These are phyloP conservation scores for Coffea humblotiana DNA, from an alignment of 305 asterid species.

Conservation along the genomic window DNA sequence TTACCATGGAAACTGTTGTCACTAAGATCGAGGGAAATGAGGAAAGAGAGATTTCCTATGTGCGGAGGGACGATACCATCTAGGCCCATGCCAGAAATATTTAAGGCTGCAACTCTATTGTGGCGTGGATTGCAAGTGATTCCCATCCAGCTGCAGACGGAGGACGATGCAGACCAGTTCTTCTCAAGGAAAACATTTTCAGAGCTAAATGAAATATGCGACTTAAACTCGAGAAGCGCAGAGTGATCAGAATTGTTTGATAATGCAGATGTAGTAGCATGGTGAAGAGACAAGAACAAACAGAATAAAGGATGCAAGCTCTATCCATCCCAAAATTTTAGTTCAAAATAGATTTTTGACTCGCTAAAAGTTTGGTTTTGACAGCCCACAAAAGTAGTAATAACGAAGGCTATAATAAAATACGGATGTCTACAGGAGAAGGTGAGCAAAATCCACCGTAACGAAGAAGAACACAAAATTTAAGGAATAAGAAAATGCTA, in stretches of 20 bases:
- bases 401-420: too few species aligned
- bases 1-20: conserved; percentile 19
- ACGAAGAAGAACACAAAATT: too few species aligned
- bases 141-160: conserved; percentile 24
- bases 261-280: not conserved
- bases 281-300: not conserved
- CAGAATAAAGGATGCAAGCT: not conserved
- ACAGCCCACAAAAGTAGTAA: too few species aligned
- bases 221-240: conserved; percentile 23
- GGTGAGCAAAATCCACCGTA: too few species aligned
- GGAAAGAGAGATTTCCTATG: conserved; percentile 23
- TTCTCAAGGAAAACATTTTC: not conserved
- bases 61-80: conserved; percentile 18
- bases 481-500: too few species aligned
- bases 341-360: too few species aligned
- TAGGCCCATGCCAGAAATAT: conserved; percentile 20
- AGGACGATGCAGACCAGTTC: conserved; percentile 19
- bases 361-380: too few species aligned
- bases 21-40: conserved; percentile 10
- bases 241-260: conserved; percentile 15
- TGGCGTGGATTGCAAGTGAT: conserved; percentile 8
- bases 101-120: conserved; percentile 17
- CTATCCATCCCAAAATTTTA: not conserved
- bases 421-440: too few species aligned
- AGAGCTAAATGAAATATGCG: conserved; percentile 20